A percentile compares a stretch with the other conserved stretches of the same genome.
Conservation (phyloP, 768 basidiomycete genomes). For the Phlegmacium glaucopus region DNA sequence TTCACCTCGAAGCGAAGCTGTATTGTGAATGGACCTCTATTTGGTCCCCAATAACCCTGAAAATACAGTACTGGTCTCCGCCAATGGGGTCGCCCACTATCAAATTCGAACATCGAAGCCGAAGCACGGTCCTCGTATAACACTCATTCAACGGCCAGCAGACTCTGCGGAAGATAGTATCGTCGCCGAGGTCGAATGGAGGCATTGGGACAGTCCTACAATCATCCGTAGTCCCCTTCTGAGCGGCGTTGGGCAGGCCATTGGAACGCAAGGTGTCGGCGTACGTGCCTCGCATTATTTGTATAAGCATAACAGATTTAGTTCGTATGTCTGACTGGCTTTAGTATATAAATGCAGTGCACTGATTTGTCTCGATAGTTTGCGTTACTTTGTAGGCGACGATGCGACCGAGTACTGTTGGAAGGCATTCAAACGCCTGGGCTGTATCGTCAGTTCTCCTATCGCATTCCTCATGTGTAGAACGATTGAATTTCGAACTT, state of each 20-base stretch:
- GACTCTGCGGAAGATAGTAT: slow-evolving; percentile 34
- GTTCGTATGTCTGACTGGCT: slow-evolving; percentile 30
- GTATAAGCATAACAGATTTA: slow-evolving; percentile 39
- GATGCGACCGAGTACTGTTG: slow-evolving; percentile 49
- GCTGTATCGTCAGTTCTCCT: slow-evolving; percentile 35
- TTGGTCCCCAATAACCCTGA: slow-evolving; percentile 50
- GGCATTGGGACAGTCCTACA: slow-evolving; percentile 37
- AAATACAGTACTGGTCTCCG: slow-evolving; percentile 45
- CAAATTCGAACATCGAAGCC: slow-evolving; percentile 38
- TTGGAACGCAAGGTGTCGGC: slow-evolving; percentile 25
- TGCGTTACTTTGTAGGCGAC: slow-evolving; percentile 48
- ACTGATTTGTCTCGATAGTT: slow-evolving; percentile 21
- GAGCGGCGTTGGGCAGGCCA: slow-evolving; percentile 23
- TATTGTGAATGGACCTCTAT: slow-evolving; percentile 44
- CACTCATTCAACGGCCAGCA: slow-evolving; percentile 37
- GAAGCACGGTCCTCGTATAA: slow-evolving; percentile 28
- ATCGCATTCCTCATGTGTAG: not conserved
- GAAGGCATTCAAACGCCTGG: slow-evolving; percentile 38
- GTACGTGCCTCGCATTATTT: slow-evolving; percentile 37
- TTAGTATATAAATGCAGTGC: too few relatives aligned
- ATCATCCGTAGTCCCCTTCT: slow-evolving; percentile 38
- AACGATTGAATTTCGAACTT: not conserved
- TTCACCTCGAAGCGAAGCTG: not conserved
- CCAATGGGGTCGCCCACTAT: slow-evolving; percentile 50
- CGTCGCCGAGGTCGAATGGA: slow-evolving; percentile 52